These are phyloP conservation scores for Gelatoporia subvermispora DNA, from an alignment of 768 basidiomycete genomes.

Conservation along the genomic window DNA sequence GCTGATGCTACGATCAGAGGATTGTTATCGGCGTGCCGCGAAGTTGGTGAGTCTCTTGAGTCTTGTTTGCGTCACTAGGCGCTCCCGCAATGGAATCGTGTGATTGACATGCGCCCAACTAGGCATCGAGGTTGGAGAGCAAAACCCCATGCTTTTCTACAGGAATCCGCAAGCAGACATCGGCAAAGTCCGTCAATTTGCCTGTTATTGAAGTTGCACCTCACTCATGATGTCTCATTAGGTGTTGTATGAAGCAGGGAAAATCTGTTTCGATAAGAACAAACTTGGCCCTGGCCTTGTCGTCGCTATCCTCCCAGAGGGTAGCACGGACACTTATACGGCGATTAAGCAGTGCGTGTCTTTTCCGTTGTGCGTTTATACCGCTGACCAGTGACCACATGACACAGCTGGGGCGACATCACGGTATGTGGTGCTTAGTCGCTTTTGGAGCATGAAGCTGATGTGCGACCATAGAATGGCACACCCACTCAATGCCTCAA, in stretches of 20 bases:
- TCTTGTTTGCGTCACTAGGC: background rate
- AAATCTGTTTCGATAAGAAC: conserved; percentile 36
- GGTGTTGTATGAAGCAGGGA: conserved; percentile 50
- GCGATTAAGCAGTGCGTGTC: conserved; percentile 69
- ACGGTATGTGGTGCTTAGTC: conserved; percentile 25
- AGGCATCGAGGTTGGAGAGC: conserved; percentile 58
- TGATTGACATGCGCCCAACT: background rate
- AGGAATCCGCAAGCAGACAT: conserved; percentile 56
- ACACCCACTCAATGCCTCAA: conserved; percentile 80
- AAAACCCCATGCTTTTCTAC: conserved; percentile 43
- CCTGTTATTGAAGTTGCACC: background rate
- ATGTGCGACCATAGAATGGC: conserved; percentile 49
- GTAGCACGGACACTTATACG: conserved; percentile 70
- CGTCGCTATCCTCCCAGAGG: conserved; percentile 68
- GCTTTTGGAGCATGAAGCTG: too few relatives aligned
- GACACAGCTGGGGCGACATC: conserved; percentile 65
- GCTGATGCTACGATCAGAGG: conserved; percentile 53
- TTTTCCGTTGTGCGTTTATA: background rate
- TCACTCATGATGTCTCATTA: conserved; percentile 12
- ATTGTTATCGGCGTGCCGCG: conserved; percentile 41
- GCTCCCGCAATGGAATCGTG: background rate
- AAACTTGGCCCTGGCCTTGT: conserved; percentile 47
- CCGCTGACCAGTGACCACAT: background rate
- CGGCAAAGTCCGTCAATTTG: conserved; percentile 30
- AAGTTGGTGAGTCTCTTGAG: conserved; percentile 51